Conservation (phyloP, 495 filamentous ascomycete genomes). For the Jackrogersella multiformis region DNA sequence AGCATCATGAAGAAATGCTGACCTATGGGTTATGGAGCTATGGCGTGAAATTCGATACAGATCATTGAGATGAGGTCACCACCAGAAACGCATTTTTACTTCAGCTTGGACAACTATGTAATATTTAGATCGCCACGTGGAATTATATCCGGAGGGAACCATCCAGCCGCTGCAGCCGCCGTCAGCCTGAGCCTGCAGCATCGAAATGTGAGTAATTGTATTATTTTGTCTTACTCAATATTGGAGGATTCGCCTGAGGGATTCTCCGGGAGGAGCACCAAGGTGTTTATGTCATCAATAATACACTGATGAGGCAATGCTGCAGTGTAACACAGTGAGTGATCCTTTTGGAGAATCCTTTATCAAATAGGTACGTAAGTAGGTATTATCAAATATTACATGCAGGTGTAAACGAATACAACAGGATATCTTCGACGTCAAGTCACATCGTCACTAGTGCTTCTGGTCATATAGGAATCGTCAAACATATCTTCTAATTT, state of each 20-base stretch:
- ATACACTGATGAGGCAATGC: neutral
- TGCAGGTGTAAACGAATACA: neutral
- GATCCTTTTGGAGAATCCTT: conserved; percentile 3
- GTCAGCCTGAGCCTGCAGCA: too few relatives aligned
- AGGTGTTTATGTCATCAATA: conserved; percentile 16
- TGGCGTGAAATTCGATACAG: too few relatives aligned
- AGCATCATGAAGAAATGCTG: too few relatives aligned
- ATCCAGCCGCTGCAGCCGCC: neutral
- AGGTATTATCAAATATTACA: too few relatives aligned
- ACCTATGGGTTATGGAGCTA: too few relatives aligned
- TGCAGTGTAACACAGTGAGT: conserved; percentile 8
- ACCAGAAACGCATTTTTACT: too few relatives aligned
- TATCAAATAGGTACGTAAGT: too few relatives aligned
- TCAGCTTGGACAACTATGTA: neutral
- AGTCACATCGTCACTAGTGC: neutral
- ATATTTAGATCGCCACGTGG: neutral
- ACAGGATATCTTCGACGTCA: neutral
- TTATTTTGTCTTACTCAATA: too few relatives aligned
- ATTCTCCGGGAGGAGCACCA: conserved; percentile 10
- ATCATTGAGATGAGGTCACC: too few relatives aligned
- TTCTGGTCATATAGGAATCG: conserved; percentile 5
- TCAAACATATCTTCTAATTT: neutral
- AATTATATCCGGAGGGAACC: neutral
- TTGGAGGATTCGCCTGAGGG: neutral
- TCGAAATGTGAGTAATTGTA: neutral